Evolutionary conservation across 768 basidiomycete species (phyloP), one percentile per base, ranked within the genome.

Genomic region (Lactarius indigo): DNA sequence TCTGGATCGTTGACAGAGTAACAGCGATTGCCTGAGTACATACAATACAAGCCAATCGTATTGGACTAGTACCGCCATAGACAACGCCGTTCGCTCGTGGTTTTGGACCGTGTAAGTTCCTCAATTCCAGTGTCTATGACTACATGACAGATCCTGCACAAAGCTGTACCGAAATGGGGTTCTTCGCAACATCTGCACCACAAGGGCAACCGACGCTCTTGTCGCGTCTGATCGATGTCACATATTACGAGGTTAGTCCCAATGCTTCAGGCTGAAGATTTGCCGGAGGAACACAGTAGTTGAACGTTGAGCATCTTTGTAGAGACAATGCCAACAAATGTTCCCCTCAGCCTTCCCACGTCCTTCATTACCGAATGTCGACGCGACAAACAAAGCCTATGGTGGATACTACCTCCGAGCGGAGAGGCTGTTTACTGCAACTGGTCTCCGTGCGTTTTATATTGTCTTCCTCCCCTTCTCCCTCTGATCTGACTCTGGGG

Each of bases 1-100:
- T 20, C 37, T 28, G 20, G 61, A 28, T 42, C 10, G 1, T 26
- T 47, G 18, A 57, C 50, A 18, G 33, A 44, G 17, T 35, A 7
- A 26, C 23, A 78, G 75, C 20, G 73, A 76, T 6, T 82, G 81
- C 59, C 72, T 83, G 26, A 81, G 82, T 12, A 75, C 79, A 3
- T 82, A 83, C 58, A 66, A 83, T 64, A 41, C 77, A 1, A 78
- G 69, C n/a, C 67, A 73, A 59, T 59, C 74, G 1, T 83, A 71
- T 73, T 91, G 80, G 37, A 37, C 37, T 77, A 87, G 86, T 15
- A 76, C 64, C 78, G 0, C 69, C 66, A 6, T 82, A 4, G 9
- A 44, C 42, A 44, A 44, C n/a, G 20, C 8, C 1, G 18, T 0
- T 44, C 42, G 42, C 18, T 44, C 42, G 3, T 44, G 42, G 20